Evolutionary conservation across 2,329 filamentous ascomycete genomes (phyloP).

Genomic region (Colletotrichum australisinense): DNA sequence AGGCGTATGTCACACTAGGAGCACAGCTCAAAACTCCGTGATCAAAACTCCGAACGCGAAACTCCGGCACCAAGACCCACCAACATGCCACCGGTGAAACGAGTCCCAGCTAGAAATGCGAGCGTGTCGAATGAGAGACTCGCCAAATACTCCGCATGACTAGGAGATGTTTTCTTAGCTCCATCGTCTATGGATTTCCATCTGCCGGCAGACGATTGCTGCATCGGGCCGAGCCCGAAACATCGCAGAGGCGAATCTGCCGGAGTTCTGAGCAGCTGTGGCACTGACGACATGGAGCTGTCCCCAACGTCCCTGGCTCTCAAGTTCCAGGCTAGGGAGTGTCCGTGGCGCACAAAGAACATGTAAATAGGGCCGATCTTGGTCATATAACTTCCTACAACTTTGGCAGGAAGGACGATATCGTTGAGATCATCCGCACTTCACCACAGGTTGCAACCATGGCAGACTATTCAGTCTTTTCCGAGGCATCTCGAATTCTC

Average conservation of each 20-base stretch:
- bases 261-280: no score
- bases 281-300: no score
- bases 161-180: not conserved
- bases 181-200: not conserved
- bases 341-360: no score
- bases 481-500: conserved; percentile 8
- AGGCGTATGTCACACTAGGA: not conserved
- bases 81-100: not conserved
- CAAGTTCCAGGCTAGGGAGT: no score
- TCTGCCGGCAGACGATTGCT: not conserved
- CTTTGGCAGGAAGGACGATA: no score
- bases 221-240: not conserved
- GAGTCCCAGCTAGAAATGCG: not conserved
- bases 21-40: not conserved
- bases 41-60: not conserved
- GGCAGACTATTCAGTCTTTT: not conserved
- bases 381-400: no score
- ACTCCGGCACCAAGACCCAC: not conserved
- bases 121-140: not conserved
- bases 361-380: no score
- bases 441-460: no score
- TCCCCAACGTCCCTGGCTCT: no score
- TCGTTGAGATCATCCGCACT: no score
- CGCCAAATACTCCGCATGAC: not conserved
- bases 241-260: no score